A percentile compares a stretch with the other conserved stretches of the same genome.
Conservation (phyloP, 768 basidiomycete genomes). For the Boletus bicolor region DNA sequence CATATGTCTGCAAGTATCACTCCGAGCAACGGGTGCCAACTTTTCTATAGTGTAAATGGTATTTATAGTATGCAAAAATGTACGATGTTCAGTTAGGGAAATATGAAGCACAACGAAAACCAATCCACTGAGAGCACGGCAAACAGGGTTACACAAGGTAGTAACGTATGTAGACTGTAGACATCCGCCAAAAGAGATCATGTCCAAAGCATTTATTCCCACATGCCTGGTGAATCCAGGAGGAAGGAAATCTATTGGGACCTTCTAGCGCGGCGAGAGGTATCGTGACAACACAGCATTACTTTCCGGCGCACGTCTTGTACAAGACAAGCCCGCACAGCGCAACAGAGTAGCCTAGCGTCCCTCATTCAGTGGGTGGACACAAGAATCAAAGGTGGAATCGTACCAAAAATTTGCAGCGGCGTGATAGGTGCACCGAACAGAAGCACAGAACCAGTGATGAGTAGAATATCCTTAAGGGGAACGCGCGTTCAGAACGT, state of each 20-base stretch:
- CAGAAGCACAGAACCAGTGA: conserved; percentile 84
- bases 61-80: conserved; percentile 12
- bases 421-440: conserved; percentile 80
- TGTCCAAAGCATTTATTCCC: neutral
- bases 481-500: conserved; percentile 28
- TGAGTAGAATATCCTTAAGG: conserved; percentile 81
- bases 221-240: neutral
- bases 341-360: conserved; percentile 81
- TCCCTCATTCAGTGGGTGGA: neutral
- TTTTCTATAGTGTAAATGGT: conserved; percentile 1
- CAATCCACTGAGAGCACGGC: neutral
- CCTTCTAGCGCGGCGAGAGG: neutral
- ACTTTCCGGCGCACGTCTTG: conserved; percentile 73
- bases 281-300: neutral
- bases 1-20: neutral
- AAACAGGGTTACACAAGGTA: neutral
- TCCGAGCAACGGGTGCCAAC: neutral
- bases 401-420: conserved; percentile 76
- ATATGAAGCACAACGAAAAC: neutral
- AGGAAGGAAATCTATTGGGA: neutral
- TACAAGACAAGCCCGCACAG: conserved; percentile 80
- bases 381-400: neutral
- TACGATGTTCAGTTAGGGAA: neutral
- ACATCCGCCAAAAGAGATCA: neutral
- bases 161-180: neutral